phyloP scores from a whole-genome alignment of 495 filamentous ascomycete species.

The Hypoxylon intermedium region DNA sequence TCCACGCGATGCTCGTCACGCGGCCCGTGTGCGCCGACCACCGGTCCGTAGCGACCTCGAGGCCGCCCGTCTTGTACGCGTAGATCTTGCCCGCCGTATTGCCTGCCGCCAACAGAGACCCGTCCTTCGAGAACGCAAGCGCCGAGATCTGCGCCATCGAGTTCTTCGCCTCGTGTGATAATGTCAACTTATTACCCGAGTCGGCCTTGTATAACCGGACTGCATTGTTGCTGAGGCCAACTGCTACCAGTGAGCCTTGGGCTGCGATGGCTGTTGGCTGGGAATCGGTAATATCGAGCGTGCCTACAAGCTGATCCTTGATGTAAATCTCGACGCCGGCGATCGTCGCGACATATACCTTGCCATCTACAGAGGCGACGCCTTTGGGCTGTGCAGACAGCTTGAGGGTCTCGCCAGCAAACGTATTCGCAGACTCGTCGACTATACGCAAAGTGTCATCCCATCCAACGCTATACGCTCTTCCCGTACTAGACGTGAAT shows the following conservation, averaged over 20 bases:
- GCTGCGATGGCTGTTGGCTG: conserved; percentile 75
- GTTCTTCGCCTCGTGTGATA: conserved; percentile 54
- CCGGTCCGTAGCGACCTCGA: conserved; percentile 70
- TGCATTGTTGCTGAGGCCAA: conserved; percentile 74
- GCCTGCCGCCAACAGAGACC: conserved; percentile 77
- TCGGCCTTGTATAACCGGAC: conserved; percentile 73
- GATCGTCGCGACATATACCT: conserved; percentile 69
- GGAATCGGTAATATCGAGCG: conserved; percentile 55
- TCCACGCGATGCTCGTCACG: conserved; percentile 85
- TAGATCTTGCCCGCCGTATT: conserved; percentile 84
- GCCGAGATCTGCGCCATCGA: conserved; percentile 66
- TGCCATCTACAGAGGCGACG: conserved; percentile 50
- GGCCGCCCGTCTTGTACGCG: conserved; percentile 69
- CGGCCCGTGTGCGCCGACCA: conserved; percentile 94
- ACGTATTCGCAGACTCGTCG: conserved; percentile 62
- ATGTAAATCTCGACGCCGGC: conserved; percentile 70
- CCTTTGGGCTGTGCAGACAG: conserved; percentile 61
- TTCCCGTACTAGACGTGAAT: conserved; percentile 65
- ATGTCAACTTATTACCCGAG: conserved; percentile 54
- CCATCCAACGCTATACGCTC: conserved; percentile 88
- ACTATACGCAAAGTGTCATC: conserved; percentile 89
- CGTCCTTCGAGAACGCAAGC: conserved; percentile 79
- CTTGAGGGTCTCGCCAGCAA: conserved; percentile 54
- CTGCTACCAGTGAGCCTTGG: conserved; percentile 68
- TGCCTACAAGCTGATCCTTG: conserved; percentile 61